Conservation (phyloP, 179 eudicot genomes). For the Spergularia azorica region DNA sequence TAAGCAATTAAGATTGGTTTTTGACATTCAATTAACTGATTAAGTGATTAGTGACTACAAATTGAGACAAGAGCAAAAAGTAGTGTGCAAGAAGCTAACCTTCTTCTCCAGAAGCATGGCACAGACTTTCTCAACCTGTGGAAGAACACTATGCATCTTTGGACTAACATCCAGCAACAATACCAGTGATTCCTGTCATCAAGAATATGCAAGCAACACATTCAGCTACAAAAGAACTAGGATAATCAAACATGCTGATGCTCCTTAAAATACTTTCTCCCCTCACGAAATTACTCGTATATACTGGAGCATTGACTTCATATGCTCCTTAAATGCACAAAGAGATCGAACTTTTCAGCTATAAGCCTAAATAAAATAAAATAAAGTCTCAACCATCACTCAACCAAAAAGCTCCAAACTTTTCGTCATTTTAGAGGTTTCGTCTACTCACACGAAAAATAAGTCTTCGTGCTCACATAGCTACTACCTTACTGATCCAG, state of each 20-base stretch:
- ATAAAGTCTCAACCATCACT: background rate
- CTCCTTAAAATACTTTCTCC: background rate
- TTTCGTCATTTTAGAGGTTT: background rate
- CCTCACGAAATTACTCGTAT: background rate
- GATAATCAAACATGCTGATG: background rate
- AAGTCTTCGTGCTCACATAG: background rate
- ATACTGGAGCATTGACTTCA: background rate
- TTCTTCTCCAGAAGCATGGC: conserved; percentile 83
- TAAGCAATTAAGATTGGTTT: background rate
- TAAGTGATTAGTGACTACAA: background rate
- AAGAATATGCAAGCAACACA: conserved; percentile 5
- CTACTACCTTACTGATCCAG: background rate
- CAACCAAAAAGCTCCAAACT: background rate
- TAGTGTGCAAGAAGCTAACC: conserved; percentile 41
- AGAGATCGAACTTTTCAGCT: background rate
- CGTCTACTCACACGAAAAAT: background rate
- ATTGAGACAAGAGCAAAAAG: conserved; percentile 5
- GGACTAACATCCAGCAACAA: conserved; percentile 93
- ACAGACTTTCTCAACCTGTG: conserved; percentile 78
- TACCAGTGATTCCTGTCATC: conserved; percentile 65
- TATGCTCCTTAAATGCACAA: background rate
- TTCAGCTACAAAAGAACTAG: background rate
- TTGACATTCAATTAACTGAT: background rate
- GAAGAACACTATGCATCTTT: conserved; percentile 73
- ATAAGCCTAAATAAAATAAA: background rate